Percentiles rank a stretch among this genome's conserved stretches.
These are phyloP conservation scores for Zygnema circumcarinatum DNA, from an alignment of 139 green algal genomes.

Conservation along the genomic window DNA sequence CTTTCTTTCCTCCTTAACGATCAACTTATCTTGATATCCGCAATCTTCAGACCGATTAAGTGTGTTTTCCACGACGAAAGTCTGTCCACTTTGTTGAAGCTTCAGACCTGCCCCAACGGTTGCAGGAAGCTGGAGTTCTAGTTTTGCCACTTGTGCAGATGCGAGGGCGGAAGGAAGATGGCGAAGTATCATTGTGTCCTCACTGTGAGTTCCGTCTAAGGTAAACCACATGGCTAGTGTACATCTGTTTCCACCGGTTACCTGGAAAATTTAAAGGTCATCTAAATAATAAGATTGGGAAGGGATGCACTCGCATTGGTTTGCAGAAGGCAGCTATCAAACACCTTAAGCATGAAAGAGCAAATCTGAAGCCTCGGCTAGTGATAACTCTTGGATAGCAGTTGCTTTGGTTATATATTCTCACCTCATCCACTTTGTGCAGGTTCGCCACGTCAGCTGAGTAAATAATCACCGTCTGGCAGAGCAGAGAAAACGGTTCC, in stretches of 20 bases:
- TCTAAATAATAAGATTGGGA: not conserved
- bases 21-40: not conserved
- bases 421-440: constrained; percentile 17
- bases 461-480: constrained; percentile 30
- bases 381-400: too few relatives aligned
- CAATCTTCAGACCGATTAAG: not conserved
- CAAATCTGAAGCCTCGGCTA: not conserved
- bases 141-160: not conserved
- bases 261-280: not conserved
- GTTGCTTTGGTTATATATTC: not conserved
- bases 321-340: not conserved
- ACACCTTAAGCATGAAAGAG: not conserved
- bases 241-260: constrained; percentile 17
- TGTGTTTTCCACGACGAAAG: not conserved
- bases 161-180: constrained; percentile 1
- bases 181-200: constrained; percentile 20
- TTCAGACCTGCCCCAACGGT: not conserved
- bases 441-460: constrained; percentile 40
- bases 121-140: not conserved
- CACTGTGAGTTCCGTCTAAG: not conserved
- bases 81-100: not conserved
- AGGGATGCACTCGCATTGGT: not conserved
- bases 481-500: too few relatives aligned
- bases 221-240: constrained; percentile 50
- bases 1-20: not conserved